A percentile compares a stretch with the other conserved stretches of the same genome.
These are phyloP conservation scores for Neonectria sp. DNA, from an alignment of 2,329 filamentous ascomycete species.

Conservation along the genomic window DNA sequence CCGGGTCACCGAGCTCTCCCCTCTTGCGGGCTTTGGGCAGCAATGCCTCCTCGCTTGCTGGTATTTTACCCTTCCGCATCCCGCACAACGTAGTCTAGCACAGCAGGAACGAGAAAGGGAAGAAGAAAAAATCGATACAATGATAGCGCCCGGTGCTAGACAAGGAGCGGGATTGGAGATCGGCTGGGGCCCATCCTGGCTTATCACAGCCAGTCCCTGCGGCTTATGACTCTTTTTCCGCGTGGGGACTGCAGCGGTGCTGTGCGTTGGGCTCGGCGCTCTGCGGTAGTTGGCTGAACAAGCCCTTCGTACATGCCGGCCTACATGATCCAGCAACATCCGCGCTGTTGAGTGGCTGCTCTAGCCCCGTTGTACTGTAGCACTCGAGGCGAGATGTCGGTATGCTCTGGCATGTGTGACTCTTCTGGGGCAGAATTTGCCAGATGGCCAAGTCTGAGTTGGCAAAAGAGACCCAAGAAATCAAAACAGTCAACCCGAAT, in stretches of 20 bases:
- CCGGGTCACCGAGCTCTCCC: slow-evolving; percentile 15
- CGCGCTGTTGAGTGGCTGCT: slow-evolving; percentile 24
- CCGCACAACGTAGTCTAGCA: slow-evolving; percentile 12
- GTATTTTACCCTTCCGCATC: slow-evolving; percentile 13
- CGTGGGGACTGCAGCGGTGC: slow-evolving; percentile 29
- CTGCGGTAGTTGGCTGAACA: slow-evolving; percentile 16
- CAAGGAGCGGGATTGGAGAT: slow-evolving; percentile 12
- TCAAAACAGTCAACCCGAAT: background rate
- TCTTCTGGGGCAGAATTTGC: slow-evolving; percentile 12
- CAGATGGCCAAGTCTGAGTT: slow-evolving; percentile 20
- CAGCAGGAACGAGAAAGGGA: background rate
- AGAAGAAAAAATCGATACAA: background rate
- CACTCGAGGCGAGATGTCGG: slow-evolving; percentile 3
- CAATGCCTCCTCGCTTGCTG: slow-evolving; percentile 25
- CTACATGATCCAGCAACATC: slow-evolving; percentile 18
- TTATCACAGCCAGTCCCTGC: slow-evolving; percentile 9
- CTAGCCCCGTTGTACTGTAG: background rate
- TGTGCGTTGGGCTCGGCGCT: slow-evolving; percentile 26
- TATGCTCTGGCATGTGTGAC: slow-evolving; percentile 17
- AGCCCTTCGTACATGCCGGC: slow-evolving; percentile 14
- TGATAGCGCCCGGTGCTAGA: background rate
- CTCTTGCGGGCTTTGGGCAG: slow-evolving; percentile 26
- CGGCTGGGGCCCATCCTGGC: slow-evolving; percentile 10
- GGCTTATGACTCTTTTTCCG: slow-evolving; percentile 25
- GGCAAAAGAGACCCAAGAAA: slow-evolving; percentile 17